Base-by-base conservation (phyloP, 345 rosid genomes). In the Crucihimalaya himalaica region DNA sequence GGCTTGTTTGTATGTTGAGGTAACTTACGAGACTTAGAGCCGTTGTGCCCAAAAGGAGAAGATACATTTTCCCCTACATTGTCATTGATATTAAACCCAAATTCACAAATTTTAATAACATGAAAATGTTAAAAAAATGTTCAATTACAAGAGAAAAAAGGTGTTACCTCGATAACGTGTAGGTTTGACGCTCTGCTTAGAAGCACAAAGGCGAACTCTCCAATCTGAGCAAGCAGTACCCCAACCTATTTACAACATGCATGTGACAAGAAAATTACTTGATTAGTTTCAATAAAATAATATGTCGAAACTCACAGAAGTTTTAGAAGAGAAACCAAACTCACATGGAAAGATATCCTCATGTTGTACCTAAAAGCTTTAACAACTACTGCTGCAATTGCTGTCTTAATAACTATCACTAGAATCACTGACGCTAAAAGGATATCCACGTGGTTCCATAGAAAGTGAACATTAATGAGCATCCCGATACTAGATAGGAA, bases 361-460 rank as follows among this genome's bases (percentile, higher is more conserved):
- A 83, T 54, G 85, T 81, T 82, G 83, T 96, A 96, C 29, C 98
- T 88, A 39, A 96, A 96, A 55, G 92, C 84, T 83, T 89, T 92
- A 6, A 78, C 78, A 19, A 92, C 94, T 46, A 76, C 48, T 54
- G 89, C 83, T 78, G 83, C 88, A 75, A 96, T 84, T 58, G 91
- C 80, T 34, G 99, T 96, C 87, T 96, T 96, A 32, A 92, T 85
- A 73, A 96, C 88, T 54, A 92, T 79, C 40, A 92, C 99, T 79
- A 92, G 79, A 85, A 96, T 86, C 80, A 96, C 97, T 32, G 99
- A 88, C 31, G 96, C 99, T 25, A 96, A 82, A 83, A 96, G 86
- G 82, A 96, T 96, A 82, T 96, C 99, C 76, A 90, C 92, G 69
- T 95, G 99, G 83, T 85, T 92, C 99, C 99, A 92, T n/a, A 95